phyloP scores from a whole-genome alignment of 768 basidiomycete species.

The Amylocystis lapponica region DNA sequence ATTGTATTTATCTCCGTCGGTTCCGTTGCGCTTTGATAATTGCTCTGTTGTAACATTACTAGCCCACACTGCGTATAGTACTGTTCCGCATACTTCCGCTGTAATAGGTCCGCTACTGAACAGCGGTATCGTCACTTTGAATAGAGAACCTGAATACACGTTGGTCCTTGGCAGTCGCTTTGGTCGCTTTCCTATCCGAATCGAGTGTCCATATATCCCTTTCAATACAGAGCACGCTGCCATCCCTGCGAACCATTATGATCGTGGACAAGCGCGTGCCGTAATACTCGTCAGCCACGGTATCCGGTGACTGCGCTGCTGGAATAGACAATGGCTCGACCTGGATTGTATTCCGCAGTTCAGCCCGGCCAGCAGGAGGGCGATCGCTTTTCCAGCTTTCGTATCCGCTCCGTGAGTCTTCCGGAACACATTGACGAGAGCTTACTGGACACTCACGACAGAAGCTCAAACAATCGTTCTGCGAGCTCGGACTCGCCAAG shows the following conservation, averaged over 20 bases:
- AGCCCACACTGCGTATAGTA: no score
- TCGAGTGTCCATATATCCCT: slow-evolving; percentile 58
- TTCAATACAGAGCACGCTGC: slow-evolving; percentile 63
- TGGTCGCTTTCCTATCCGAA: slow-evolving; percentile 27
- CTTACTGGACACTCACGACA: slow-evolving; percentile 52
- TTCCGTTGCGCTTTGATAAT: no score
- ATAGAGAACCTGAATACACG: slow-evolving; percentile 20
- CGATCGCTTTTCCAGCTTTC: slow-evolving; percentile 15
- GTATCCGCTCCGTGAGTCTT: not conserved
- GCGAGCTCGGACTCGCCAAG: slow-evolving; percentile 47
- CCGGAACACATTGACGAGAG: slow-evolving; percentile 2
- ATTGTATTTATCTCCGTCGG: no score
- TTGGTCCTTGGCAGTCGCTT: slow-evolving; percentile 12
- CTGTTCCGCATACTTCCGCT: no score
- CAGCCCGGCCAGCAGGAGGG: slow-evolving; percentile 41
- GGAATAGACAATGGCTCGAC: slow-evolving; percentile 45
- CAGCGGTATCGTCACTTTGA: no score
- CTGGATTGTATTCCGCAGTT: slow-evolving; percentile 58
- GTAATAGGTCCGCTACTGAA: no score
- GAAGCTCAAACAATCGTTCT: slow-evolving; percentile 55
- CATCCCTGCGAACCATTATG: slow-evolving; percentile 55
- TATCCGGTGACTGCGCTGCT: slow-evolving; percentile 1
- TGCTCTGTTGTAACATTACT: no score
- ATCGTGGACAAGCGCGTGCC: slow-evolving; percentile 74
- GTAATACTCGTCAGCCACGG: slow-evolving; percentile 31